phyloP scores from a whole-genome alignment of 371 early-diverging fungal genomes.

The Apophysomyces trapeziformis region DNA sequence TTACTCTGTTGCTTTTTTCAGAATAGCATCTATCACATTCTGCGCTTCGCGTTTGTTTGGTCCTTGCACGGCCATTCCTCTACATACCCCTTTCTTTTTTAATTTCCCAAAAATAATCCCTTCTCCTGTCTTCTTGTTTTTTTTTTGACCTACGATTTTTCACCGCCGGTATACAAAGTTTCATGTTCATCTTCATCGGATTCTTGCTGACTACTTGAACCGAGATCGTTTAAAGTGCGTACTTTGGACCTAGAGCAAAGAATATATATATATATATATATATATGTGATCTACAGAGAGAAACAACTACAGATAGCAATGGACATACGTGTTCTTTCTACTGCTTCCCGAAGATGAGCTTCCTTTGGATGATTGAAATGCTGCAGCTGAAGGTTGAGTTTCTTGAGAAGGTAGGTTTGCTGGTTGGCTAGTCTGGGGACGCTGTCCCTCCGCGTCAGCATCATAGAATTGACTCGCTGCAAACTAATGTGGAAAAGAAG shows the following conservation, averaged over 20 bases:
- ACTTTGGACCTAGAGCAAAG: slow-evolving; percentile 44
- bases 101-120: neutral
- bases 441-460: slow-evolving; percentile 13
- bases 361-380: slow-evolving; percentile 1
- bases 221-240: slow-evolving; percentile 67
- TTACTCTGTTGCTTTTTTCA: slow-evolving; percentile 82
- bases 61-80: slow-evolving; percentile 75
- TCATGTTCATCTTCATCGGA: slow-evolving; percentile 69
- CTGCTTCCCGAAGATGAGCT: neutral
- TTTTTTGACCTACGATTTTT: slow-evolving; percentile 69
- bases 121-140: neutral
- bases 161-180: slow-evolving; percentile 86
- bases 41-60: slow-evolving; percentile 61
- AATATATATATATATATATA: neutral
- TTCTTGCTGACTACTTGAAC: slow-evolving; percentile 40
- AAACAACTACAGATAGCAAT: no score
- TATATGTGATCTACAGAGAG: no score
- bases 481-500: slow-evolving; percentile 15
- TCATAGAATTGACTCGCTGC: slow-evolving; percentile 29
- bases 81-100: slow-evolving; percentile 15
- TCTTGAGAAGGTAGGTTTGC: neutral
- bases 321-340: neutral
- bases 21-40: slow-evolving; percentile 76
- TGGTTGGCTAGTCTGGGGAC: neutral
- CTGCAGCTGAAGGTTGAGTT: slow-evolving; percentile 1